Percentiles rank a stretch among this genome's conserved stretches.
Evolutionary conservation across 2,329 filamentous ascomycete genomes (phyloP).

Genomic region (Fusarium coicis): DNA sequence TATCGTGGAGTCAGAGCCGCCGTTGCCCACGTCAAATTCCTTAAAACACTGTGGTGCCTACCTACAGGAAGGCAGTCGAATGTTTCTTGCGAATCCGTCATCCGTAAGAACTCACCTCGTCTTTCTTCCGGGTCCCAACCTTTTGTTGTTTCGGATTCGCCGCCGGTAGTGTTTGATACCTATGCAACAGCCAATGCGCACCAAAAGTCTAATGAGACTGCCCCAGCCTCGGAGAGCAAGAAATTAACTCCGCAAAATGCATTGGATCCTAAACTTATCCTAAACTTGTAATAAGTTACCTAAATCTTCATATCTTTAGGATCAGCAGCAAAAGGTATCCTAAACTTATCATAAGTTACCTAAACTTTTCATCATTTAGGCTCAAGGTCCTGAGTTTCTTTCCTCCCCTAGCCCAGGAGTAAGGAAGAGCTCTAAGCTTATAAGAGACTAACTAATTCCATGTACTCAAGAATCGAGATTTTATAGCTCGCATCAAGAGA

Average conservation of each 20-base stretch:
- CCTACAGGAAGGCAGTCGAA: not conserved
- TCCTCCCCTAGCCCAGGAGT: not conserved
- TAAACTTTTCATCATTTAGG: not conserved
- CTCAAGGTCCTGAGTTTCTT: not conserved
- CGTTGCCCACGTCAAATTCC: not conserved
- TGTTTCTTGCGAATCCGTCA: constrained; percentile 6
- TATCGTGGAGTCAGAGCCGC: not conserved
- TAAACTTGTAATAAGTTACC: not conserved
- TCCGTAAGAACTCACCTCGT: constrained; percentile 1
- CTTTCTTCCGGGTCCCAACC: constrained; percentile 6
- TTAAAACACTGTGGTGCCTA: not conserved
- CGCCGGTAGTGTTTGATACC: constrained; percentile 33
- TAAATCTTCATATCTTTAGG: not conserved
- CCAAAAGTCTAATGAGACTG: constrained; percentile 18
- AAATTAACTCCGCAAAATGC: not conserved
- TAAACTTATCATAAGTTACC: not conserved
- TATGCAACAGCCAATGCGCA: constrained; percentile 9
- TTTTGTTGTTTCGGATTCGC: constrained; percentile 33
- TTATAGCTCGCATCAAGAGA: not conserved
- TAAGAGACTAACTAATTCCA: not conserved
- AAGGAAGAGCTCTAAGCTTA: not conserved
- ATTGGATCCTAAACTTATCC: not conserved
- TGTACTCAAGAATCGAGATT: not conserved
- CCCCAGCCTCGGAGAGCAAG: not conserved
- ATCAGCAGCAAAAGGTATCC: not conserved